Conservation (phyloP, 768 basidiomycete species). For the Symmetrospora coprosmae region DNA sequence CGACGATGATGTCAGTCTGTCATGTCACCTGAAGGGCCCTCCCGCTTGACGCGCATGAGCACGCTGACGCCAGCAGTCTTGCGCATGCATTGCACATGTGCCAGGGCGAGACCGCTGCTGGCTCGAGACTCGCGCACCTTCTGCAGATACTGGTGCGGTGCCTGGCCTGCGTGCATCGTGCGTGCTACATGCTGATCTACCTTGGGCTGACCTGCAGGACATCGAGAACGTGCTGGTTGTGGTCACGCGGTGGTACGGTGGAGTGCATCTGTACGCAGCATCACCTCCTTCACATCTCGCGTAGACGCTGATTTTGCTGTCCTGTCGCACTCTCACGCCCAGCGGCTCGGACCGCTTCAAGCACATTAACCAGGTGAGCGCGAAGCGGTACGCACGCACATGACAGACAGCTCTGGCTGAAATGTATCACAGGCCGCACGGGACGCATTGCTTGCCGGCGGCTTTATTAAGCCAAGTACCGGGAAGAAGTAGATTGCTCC, state of each 20-base stretch:
- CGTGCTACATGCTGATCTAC: background rate
- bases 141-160: slow-evolving; percentile 78
- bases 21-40: too few species aligned
- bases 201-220: slow-evolving; percentile 15
- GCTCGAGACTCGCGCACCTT: slow-evolving; percentile 74
- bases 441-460: slow-evolving; percentile 73
- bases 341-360: slow-evolving; percentile 38
- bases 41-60: too few species aligned
- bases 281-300: slow-evolving; percentile 46
- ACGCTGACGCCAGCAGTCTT: too few species aligned
- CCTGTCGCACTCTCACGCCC: background rate
- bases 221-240: slow-evolving; percentile 60
- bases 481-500: background rate
- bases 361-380: slow-evolving; percentile 58
- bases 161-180: slow-evolving; percentile 37
- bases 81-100: background rate
- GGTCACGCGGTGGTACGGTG: slow-evolving; percentile 88
- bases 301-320: background rate
- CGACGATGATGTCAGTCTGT: slow-evolving; percentile 22
- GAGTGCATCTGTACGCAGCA: slow-evolving; percentile 61
- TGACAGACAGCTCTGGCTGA: background rate
- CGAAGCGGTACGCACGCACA: background rate
- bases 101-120: slow-evolving; percentile 68
- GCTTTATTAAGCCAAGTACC: slow-evolving; percentile 46
- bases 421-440: slow-evolving; percentile 54